Percentiles rank a stretch among this genome's conserved stretches.
These are phyloP conservation scores for Manihot esculenta DNA, from an alignment of 441 rosid genomes.

Conservation along the genomic window DNA sequence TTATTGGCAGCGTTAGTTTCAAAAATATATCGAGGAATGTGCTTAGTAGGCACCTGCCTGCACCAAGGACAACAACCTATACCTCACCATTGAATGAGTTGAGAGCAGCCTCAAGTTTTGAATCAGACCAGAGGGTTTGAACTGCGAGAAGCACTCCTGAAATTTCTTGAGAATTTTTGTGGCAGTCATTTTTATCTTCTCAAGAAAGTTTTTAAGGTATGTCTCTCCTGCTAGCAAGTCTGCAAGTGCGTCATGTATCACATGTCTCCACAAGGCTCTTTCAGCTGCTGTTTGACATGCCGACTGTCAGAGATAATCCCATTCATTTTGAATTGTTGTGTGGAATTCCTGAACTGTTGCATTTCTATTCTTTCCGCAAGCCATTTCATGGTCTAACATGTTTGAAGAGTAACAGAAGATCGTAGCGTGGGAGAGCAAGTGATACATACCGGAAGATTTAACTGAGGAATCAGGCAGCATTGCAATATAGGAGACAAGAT, in stretches of 20 bases:
- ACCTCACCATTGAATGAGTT: conserved; percentile 47
- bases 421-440: conserved; percentile 30
- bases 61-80: conserved; percentile 87
- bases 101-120: conserved; percentile 72
- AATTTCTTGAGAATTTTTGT: conserved; percentile 67
- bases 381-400: no score
- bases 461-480: conserved; percentile 21
- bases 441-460: conserved; percentile 23
- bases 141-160: conserved; percentile 86
- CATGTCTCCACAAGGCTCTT: conserved; percentile 87
- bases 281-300: conserved; percentile 92
- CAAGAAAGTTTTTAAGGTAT: conserved; percentile 59
- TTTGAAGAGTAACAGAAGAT: no score
- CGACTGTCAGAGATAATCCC: conserved; percentile 71
- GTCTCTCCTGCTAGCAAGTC: conserved; percentile 79
- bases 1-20: background rate
- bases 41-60: conserved; percentile 57
- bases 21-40: conserved; percentile 15
- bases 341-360: conserved; percentile 58
- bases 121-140: conserved; percentile 86
- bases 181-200: conserved; percentile 64
- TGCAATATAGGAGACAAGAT: conserved; percentile 82
- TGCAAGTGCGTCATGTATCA: conserved; percentile 70
- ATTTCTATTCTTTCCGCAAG: conserved; percentile 30
- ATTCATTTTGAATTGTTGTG: conserved; percentile 53